phyloP scores from a whole-genome alignment of 768 basidiomycete species.

The Lentinus brumalis region DNA sequence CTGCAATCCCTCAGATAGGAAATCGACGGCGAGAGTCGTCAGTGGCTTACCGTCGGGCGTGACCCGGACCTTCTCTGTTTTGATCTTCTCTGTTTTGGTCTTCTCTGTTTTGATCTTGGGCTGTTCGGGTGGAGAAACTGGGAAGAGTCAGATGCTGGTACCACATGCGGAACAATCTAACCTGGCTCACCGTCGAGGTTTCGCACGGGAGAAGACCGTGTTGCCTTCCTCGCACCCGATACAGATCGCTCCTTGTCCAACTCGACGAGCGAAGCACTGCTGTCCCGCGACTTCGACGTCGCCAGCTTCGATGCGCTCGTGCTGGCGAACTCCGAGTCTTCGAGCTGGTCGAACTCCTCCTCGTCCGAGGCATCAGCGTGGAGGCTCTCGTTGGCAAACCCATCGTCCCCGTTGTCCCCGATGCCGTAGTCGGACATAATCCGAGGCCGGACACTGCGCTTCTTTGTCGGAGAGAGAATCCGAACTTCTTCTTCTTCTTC shows the following conservation, averaged over 20 bases:
- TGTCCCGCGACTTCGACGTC: background rate
- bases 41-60: background rate
- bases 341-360: constrained; percentile 10
- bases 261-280: constrained; percentile 4
- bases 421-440: constrained; percentile 17
- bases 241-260: background rate
- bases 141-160: background rate
- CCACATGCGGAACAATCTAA: background rate
- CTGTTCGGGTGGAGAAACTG: background rate
- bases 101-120: constrained; percentile 14
- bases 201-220: background rate
- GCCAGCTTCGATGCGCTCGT: background rate
- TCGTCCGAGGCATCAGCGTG: background rate
- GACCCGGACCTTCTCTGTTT: constrained; percentile 2
- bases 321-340: constrained; percentile 5
- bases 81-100: background rate
- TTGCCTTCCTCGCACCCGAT: background rate
- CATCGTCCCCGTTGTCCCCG: constrained; percentile 5
- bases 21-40: background rate
- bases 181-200: background rate
- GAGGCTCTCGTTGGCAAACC: background rate
- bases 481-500: constrained; percentile 18
- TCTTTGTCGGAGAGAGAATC: constrained; percentile 18
- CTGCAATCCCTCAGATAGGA: background rate
- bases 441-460: constrained; percentile 10